phyloP scores from a whole-genome alignment of 2,329 filamentous ascomycete species.

The Diaporthe aspalathi region DNA sequence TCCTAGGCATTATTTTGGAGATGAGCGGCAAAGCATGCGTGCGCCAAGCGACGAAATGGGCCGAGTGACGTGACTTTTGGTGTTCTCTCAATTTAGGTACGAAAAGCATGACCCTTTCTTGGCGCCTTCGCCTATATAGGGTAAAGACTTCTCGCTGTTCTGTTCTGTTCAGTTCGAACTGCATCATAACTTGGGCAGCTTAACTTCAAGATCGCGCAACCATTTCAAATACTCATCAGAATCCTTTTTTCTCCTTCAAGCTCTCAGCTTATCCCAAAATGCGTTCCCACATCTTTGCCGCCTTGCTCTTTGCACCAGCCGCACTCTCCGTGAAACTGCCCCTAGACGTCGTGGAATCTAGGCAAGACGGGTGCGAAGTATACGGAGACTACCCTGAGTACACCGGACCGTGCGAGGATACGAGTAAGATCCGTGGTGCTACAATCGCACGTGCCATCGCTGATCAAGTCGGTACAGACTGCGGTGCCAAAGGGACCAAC shows the following conservation, averaged over 20 bases:
- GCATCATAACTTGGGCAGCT: too few species aligned
- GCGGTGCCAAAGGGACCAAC: conserved; percentile 7
- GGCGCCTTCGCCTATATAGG: background rate
- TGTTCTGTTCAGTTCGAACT: background rate
- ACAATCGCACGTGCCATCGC: too few species aligned
- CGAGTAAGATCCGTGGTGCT: background rate
- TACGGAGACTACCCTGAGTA: conserved; percentile 5
- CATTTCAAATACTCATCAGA: too few species aligned
- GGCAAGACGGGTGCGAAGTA: background rate
- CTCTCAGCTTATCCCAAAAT: background rate
- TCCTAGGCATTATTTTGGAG: background rate
- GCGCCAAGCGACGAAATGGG: conserved; percentile 7
- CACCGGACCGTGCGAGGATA: conserved; percentile 5
- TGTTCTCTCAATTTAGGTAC: background rate
- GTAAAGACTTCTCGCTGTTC: too few species aligned
- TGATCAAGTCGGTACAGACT: background rate
- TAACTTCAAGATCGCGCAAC: background rate
- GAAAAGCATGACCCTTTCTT: background rate
- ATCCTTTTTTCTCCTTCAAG: too few species aligned
- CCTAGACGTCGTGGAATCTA: background rate
- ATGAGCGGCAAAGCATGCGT: background rate
- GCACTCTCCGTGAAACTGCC: background rate
- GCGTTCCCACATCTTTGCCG: background rate
- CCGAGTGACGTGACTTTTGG: background rate
- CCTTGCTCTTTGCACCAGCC: background rate